phyloP scores from a whole-genome alignment of 257 asterid genomes.

The Forsythia viridissima region DNA sequence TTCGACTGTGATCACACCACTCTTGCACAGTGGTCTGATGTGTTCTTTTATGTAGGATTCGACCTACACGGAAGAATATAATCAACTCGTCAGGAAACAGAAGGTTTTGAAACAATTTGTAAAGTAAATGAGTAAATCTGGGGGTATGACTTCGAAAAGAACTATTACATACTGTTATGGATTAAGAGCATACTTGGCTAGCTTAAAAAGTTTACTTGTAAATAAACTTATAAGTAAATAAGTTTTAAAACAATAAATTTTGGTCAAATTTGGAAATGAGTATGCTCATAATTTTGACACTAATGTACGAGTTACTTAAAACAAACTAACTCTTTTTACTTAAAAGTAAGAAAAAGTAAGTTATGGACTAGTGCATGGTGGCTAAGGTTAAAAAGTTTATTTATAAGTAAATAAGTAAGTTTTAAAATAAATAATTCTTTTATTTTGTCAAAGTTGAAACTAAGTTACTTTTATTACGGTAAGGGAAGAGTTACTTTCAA shows the following conservation, averaged over 20 bases:
- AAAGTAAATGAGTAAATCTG: neutral
- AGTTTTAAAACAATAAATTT: neutral
- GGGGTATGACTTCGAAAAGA: neutral
- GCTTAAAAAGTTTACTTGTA: neutral
- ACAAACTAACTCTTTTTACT: neutral
- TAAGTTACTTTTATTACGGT: neutral
- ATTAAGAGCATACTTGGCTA: neutral
- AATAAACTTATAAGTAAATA: neutral
- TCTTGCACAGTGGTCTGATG: slow-evolving; percentile 90
- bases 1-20: slow-evolving; percentile 89
- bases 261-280: neutral
- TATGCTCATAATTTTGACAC: neutral
- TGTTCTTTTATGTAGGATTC: slow-evolving; percentile 97
- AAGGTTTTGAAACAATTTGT: neutral
- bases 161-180: neutral
- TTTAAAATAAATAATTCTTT: neutral
- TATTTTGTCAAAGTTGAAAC: neutral
- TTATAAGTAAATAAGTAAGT: neutral
- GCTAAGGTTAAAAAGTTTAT: neutral
- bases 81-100: slow-evolving; percentile 6
- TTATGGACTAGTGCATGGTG: neutral
- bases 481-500: neutral
- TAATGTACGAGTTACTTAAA: neutral
- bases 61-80: slow-evolving; percentile 47
- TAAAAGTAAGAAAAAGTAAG: neutral